Evolutionary conservation across 371 early-diverging fungal genomes (phyloP), one percentile per base, ranked within the genome.

Genomic region (Umbelopsis sp.): DNA sequence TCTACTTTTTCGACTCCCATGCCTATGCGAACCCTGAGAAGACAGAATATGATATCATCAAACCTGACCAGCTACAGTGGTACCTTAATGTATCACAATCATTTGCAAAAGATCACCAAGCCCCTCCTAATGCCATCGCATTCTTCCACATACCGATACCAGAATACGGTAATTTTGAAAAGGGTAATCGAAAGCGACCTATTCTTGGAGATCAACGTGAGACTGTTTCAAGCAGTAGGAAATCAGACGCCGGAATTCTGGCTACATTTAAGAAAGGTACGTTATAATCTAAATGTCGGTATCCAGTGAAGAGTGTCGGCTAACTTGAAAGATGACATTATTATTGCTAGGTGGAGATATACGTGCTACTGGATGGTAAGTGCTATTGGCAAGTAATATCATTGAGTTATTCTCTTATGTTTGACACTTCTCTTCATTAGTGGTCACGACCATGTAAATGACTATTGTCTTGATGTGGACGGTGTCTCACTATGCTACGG

Each of bases 121-220:
- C 67, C 14, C 70, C 68, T 14, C 84, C 82, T 11, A 81, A 80
- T 51, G 86, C 86, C 0, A 65, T 80, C 38, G 78, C 78, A 0
- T 86, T 83, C 66, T 86, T 84, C 67, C 84, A 86, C 69, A 82
- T 82, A 50, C 86, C 86, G 2, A 77, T 86, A 22, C 84, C 73
- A 4, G 73, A 73, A 70, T 74, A 76, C 52, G 69, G 48, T 50
- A 65, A 67, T 10, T 50, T 65, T n/a, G 69, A 68, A 22, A 72
- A 72, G 10, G 65, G 62, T 14, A 71, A 66, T 25, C 53, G 50
- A 11, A 52, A 50, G 25, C 50, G 69, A 14, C 73, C 70, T 7
- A 76, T 70, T 44, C 65, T 84, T 11, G 86, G 86, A 0, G 77
- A 78, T 50, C 73, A 78, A 66, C 69, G 70, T 8, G 86, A 86